Base-by-base conservation (phyloP, 2,329 filamentous ascomycete genomes). In the Apiospora hydei region DNA sequence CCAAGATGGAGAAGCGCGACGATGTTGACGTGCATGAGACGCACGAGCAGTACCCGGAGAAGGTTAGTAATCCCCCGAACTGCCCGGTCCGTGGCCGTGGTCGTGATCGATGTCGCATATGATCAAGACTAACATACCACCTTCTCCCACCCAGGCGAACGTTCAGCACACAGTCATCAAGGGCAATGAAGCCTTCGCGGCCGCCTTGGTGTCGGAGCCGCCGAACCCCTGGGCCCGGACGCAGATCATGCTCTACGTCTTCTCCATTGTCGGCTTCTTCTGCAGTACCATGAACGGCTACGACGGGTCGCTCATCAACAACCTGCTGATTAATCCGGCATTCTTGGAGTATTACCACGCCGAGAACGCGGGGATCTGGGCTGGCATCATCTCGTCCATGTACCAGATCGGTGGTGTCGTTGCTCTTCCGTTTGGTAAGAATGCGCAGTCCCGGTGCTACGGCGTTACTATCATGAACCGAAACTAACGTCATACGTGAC, bases 181-280 rank as follows among this genome's bases (percentile, higher is more conserved):
- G 34, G 88, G 88, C 73, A 85, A 85, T 74, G 86, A 88, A 75
- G 86, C 87, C 69, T 89, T 85, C 79, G 84, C 86, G 75, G 85
- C 89, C 79, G 88, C 88, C 30, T 83, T 86, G 79, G 77, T 88
- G 76, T 85, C 86, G 79, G 88, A 89, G 76, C 85, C 86, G 11
- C 84, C 85, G 34, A 79, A 75, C 47, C 80, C 84, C 64, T 86
- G 81, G 78, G 83, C 82, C 44, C 78, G 73, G 46, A 73, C 78
- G 49, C 83, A 84, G 64, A 69, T 84, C 71, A 74, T 85, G 74
- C 78, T 86, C 74, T 87, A 87, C 73, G 73, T 75, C 70, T 84
- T 84, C 76, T 87, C 84, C 72, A 76, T 86, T 72, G 75, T 87
- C 66, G 85, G 84, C 57, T 87, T 86, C 78, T 84, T 86, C 77